phyloP scores from a whole-genome alignment of 106 monocot species.

The Xerophyta viscosa region DNA sequence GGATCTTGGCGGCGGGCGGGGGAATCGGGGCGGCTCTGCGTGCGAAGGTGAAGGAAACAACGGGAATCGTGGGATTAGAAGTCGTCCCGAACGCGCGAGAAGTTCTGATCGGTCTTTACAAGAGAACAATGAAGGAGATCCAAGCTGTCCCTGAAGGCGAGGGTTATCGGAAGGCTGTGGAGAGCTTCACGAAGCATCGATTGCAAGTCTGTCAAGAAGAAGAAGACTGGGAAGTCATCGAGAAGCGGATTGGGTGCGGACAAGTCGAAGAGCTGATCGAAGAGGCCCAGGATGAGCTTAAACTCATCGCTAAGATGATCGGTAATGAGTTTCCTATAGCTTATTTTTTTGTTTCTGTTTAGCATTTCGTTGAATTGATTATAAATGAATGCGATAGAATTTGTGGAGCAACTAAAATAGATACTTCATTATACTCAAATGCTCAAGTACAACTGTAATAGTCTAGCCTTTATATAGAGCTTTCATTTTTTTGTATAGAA shows the following conservation, averaged over 20 bases:
- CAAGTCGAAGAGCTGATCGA: constrained; percentile 99
- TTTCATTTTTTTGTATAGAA: too few species aligned
- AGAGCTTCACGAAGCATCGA: constrained; percentile 73
- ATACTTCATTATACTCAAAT: too few species aligned
- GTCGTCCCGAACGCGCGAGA: constrained; percentile 90
- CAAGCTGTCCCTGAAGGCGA: constrained; percentile 73
- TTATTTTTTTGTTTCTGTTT: background rate
- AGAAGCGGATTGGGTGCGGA: constrained; percentile 73
- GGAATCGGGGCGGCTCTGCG: constrained; percentile 29
- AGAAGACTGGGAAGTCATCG: constrained; percentile 83
- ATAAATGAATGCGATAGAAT: too few species aligned
- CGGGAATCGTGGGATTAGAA: constrained; percentile 85
- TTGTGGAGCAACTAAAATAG: too few species aligned
- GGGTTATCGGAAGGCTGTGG: constrained; percentile 90
- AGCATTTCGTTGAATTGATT: too few species aligned
- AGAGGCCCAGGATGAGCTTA: constrained; percentile 92
- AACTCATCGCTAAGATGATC: constrained; percentile 80
- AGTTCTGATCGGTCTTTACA: constrained; percentile 79
- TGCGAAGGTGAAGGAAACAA: constrained; percentile 79
- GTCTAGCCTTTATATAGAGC: too few species aligned
- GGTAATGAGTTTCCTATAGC: constrained; percentile 18
- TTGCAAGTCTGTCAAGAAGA: constrained; percentile 78
- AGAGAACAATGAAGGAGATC: constrained; percentile 71
- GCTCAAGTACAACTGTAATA: too few species aligned
- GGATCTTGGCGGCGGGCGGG: constrained; percentile 43